These are phyloP conservation scores for Entomortierella chlamydospora DNA, from an alignment of 192 early-diverging fungal species.

Conservation along the genomic window DNA sequence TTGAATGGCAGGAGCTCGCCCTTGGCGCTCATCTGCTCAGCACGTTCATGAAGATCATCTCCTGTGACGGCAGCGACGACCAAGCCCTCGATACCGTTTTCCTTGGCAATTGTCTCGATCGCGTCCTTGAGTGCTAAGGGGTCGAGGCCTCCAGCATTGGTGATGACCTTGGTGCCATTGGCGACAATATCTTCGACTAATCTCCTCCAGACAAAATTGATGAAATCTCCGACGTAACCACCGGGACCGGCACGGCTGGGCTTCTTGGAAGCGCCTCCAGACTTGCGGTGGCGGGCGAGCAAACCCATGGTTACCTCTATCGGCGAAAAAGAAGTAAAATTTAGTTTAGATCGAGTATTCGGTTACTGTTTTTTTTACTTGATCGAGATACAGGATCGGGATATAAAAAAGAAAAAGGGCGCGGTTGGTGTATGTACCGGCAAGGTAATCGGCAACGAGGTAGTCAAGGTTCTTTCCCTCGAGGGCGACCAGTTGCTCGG, in stretches of 20 bases:
- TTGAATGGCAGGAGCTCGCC: slow-evolving; percentile 53
- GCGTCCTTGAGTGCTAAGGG: slow-evolving; percentile 72
- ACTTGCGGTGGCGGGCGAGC: slow-evolving; percentile 64
- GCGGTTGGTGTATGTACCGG: too few relatives aligned
- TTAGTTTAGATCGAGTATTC: too few relatives aligned
- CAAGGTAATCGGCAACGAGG: slow-evolving; percentile 72
- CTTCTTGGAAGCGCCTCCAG: slow-evolving; percentile 42
- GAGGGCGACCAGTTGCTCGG: slow-evolving; percentile 63
- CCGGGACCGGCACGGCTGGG: slow-evolving; percentile 59
- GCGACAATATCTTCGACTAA: slow-evolving; percentile 62
- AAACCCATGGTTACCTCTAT: slow-evolving; percentile 79
- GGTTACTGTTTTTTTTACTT: too few relatives aligned
- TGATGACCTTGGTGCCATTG: slow-evolving; percentile 69
- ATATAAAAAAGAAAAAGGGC: too few relatives aligned
- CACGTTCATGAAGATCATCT: slow-evolving; percentile 64
- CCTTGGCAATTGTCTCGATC: slow-evolving; percentile 62
- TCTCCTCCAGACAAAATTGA: slow-evolving; percentile 63
- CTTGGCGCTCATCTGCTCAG: slow-evolving; percentile 37
- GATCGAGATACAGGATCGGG: too few relatives aligned
- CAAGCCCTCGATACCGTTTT: slow-evolving; percentile 54
- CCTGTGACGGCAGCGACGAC: slow-evolving; percentile 72
- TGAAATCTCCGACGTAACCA: slow-evolving; percentile 71
- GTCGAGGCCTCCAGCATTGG: slow-evolving; percentile 75
- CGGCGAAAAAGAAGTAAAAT: too few relatives aligned
- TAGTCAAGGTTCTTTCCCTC: slow-evolving; percentile 63